phyloP scores from a whole-genome alignment of 129 eudicot genomes.

The Lactuca saligna region DNA sequence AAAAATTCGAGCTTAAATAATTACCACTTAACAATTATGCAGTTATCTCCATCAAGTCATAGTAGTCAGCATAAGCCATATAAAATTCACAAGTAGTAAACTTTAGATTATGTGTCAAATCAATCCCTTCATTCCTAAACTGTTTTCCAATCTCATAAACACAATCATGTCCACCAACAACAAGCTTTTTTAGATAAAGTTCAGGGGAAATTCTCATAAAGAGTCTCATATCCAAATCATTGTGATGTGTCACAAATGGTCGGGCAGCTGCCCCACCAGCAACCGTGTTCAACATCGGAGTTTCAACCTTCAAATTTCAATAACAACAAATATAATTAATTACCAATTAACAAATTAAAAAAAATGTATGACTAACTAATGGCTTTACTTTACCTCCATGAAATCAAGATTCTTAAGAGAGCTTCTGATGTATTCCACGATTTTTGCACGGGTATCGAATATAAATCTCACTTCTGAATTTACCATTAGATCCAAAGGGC shows the following conservation, averaged over 20 bases:
- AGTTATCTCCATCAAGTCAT: slow-evolving; percentile 78
- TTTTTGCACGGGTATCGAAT: slow-evolving; percentile 71
- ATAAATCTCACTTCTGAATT: slow-evolving; percentile 75
- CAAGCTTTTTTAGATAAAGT: slow-evolving; percentile 83
- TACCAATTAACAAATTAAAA: too few relatives aligned
- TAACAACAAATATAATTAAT: too few relatives aligned
- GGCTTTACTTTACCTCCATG: slow-evolving; percentile 56
- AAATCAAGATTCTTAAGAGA: slow-evolving; percentile 75
- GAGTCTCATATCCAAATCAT: slow-evolving; percentile 80
- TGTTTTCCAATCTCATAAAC: slow-evolving; percentile 95
- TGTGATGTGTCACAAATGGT: slow-evolving; percentile 94
- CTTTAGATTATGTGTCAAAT: slow-evolving; percentile 89
- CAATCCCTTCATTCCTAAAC: slow-evolving; percentile 91
- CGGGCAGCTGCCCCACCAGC: slow-evolving; percentile 98
- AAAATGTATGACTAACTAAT: too few relatives aligned
- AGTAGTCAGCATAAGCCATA: slow-evolving; percentile 92
- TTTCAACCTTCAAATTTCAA: slow-evolving; percentile 62
- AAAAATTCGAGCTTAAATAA: slow-evolving; percentile 4
- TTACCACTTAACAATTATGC: slow-evolving; percentile 80
- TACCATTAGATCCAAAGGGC: slow-evolving; percentile 82
- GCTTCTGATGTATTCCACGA: slow-evolving; percentile 59
- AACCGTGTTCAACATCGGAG: slow-evolving; percentile 99
- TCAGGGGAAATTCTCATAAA: slow-evolving; percentile 98
- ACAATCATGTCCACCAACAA: slow-evolving; percentile 95
- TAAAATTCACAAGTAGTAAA: slow-evolving; percentile 93